Percentiles rank a stretch among this genome's conserved stretches.
phyloP scores from a whole-genome alignment of 2,329 filamentous ascomycete genomes.

The Fusarium chaquense region DNA sequence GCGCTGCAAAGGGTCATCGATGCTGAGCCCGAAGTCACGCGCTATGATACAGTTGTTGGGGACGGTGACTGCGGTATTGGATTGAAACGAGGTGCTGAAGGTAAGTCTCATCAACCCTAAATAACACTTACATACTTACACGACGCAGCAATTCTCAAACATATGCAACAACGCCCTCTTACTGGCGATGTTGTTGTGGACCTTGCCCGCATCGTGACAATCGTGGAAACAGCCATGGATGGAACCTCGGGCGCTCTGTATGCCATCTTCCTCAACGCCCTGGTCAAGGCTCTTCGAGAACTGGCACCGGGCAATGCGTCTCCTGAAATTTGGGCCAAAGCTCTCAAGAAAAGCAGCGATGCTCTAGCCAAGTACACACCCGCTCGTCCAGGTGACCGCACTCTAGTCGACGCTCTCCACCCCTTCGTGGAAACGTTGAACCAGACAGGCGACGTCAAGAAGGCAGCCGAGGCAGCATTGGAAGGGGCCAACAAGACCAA shows the following conservation, averaged over 20 bases:
- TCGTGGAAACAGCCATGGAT: constrained; percentile 70
- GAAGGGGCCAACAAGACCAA: constrained; percentile 86
- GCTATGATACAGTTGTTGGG: constrained; percentile 84
- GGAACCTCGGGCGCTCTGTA: constrained; percentile 72
- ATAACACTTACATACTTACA: constrained; percentile 34
- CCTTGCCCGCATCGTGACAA: constrained; percentile 63
- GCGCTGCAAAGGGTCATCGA: constrained; percentile 72
- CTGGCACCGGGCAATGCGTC: constrained; percentile 57
- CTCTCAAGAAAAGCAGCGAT: constrained; percentile 76
- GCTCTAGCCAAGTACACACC: constrained; percentile 87
- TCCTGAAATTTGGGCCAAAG: constrained; percentile 67
- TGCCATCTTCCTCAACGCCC: constrained; percentile 90
- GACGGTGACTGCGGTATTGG: constrained; percentile 93
- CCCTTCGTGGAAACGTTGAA: constrained; percentile 84
- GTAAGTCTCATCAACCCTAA: constrained; percentile 51
- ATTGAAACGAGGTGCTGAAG: constrained; percentile 87
- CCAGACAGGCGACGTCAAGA: constrained; percentile 72
- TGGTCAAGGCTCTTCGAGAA: constrained; percentile 72
- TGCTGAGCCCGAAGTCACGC: constrained; percentile 78
- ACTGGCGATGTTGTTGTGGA: constrained; percentile 67
- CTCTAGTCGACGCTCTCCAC: constrained; percentile 87
- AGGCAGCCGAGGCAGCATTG: constrained; percentile 80
- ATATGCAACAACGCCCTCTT: constrained; percentile 59
- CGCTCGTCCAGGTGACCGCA: constrained; percentile 88
- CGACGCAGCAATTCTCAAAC: constrained; percentile 62